Evolutionary conservation across 495 filamentous ascomycete species (phyloP).

Genomic region (Corynascus novoguineensis): DNA sequence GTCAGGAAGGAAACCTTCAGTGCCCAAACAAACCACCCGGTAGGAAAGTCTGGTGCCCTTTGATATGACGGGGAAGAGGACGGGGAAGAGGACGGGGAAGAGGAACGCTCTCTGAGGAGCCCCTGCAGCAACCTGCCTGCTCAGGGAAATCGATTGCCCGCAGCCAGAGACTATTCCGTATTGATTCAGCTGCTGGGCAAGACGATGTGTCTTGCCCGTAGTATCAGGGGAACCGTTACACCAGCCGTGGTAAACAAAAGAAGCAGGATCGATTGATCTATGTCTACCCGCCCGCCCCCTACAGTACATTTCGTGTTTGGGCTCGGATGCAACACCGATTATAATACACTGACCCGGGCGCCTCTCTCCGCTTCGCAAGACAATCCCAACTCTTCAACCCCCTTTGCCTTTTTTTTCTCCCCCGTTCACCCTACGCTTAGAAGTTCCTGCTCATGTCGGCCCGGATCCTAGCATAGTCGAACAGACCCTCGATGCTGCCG

Average conservation of each 20-base stretch:
- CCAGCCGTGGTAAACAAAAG: constrained; percentile 12
- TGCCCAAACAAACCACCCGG: no score
- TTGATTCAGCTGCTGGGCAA: no score
- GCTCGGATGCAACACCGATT: constrained; percentile 31
- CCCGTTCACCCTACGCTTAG: constrained; percentile 19
- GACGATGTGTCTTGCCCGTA: no score
- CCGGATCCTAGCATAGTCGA: constrained; percentile 87
- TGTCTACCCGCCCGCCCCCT: constrained; percentile 32
- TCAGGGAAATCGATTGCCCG: no score
- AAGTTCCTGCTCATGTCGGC: constrained; percentile 85
- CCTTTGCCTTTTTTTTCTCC: not conserved
- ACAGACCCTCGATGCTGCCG: constrained; percentile 80
- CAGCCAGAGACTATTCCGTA: no score
- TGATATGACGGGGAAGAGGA: no score
- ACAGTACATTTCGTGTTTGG: constrained; percentile 30
- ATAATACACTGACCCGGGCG: constrained; percentile 34
- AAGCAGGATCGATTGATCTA: constrained; percentile 33
- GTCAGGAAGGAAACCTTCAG: no score
- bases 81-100: no score
- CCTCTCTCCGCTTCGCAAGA: constrained; percentile 8
- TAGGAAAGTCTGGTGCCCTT: no score
- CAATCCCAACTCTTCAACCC: not conserved
- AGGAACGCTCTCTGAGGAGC: no score
- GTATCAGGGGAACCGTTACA: no score
- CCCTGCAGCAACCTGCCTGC: no score